These are phyloP conservation scores for Ogataea wickerhamii DNA, from an alignment of 805 yeast genomes.

Conservation along the genomic window DNA sequence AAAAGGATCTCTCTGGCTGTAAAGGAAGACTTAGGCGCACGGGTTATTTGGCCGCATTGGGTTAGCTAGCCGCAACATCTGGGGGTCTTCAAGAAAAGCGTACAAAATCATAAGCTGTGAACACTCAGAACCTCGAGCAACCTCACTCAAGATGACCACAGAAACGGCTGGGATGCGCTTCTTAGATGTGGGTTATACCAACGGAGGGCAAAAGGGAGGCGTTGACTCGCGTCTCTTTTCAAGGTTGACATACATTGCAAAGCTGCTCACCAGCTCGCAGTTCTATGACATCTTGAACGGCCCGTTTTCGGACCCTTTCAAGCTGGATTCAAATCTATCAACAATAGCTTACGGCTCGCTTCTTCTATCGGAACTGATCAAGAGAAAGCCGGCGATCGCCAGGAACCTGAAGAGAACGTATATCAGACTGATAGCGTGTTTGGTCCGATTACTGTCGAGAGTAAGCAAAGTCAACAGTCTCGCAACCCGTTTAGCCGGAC, in stretches of 20 bases:
- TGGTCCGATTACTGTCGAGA: conserved; percentile 4
- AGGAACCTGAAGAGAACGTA: conserved; percentile 6
- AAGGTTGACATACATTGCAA: conserved; percentile 16
- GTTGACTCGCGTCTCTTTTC: too few species aligned
- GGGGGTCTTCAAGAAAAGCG: too few species aligned
- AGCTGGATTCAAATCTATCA: conserved; percentile 32
- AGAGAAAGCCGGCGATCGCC: conserved; percentile 16
- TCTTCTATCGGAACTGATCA: conserved; percentile 26
- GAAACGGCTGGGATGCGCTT: too few species aligned
- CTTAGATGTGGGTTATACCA: too few species aligned
- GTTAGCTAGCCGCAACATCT: too few species aligned
- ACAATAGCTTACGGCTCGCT: conserved; percentile 32
- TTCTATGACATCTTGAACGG: conserved; percentile 26
- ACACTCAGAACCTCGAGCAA: too few species aligned
- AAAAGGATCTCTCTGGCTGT: too few species aligned
- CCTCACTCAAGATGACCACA: too few species aligned
- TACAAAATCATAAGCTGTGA: too few species aligned
- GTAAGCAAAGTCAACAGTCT: not conserved
- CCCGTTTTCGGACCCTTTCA: conserved; percentile 25
- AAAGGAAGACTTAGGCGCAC: too few species aligned
- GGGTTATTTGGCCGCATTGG: too few species aligned
- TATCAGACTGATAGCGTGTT: not conserved
- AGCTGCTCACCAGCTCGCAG: conserved; percentile 22
- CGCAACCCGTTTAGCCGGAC: not conserved
- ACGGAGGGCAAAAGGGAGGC: conserved; percentile 1